A percentile compares a stretch with the other conserved stretches of the same genome.
Evolutionary conservation across 495 filamentous ascomycete genomes (phyloP).

Genomic region (Penicillium chermesinum): DNA sequence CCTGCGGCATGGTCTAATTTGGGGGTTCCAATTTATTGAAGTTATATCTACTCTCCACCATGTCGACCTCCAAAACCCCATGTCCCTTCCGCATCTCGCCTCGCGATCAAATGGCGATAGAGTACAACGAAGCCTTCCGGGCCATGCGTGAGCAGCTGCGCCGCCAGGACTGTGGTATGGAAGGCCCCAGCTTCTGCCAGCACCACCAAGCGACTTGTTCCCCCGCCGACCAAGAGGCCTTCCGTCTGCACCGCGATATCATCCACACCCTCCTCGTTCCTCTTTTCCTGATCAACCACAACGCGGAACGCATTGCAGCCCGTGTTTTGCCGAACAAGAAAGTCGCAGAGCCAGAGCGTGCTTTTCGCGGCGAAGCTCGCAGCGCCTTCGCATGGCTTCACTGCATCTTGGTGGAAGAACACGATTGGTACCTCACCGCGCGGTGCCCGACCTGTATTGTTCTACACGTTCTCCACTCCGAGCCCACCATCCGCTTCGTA

Average conservation of each 20-base stretch:
- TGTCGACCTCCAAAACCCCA: slow-evolving; percentile 23
- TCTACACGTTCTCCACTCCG: slow-evolving; percentile 49
- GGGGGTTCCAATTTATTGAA: slow-evolving; percentile 1
- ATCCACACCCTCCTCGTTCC: slow-evolving; percentile 56
- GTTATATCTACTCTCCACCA: slow-evolving; percentile 6
- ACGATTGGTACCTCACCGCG: slow-evolving; percentile 52
- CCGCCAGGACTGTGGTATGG: slow-evolving; percentile 37
- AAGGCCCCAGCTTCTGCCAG: slow-evolving; percentile 46
- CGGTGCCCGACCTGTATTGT: slow-evolving; percentile 57
- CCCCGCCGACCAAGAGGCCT: slow-evolving; percentile 38
- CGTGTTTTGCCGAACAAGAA: slow-evolving; percentile 40
- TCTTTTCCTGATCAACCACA: slow-evolving; percentile 51
- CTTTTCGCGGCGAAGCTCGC: slow-evolving; percentile 53
- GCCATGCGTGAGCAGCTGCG: slow-evolving; percentile 40
- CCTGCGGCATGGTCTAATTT: slow-evolving; percentile 16
- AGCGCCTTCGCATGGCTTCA: slow-evolving; percentile 58
- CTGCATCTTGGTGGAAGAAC: slow-evolving; percentile 53
- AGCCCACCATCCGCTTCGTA: slow-evolving; percentile 55
- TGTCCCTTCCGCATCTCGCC: slow-evolving; percentile 46
- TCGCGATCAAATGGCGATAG: slow-evolving; percentile 33
- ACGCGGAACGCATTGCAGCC: slow-evolving; percentile 46
- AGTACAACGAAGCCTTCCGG: slow-evolving; percentile 40
- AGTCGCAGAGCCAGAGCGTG: slow-evolving; percentile 52
- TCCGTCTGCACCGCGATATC: slow-evolving; percentile 56
- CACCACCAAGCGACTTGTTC: slow-evolving; percentile 39